These are phyloP conservation scores for Knoxia roxburghii DNA, from an alignment of 257 asterid genomes.

Conservation along the genomic window DNA sequence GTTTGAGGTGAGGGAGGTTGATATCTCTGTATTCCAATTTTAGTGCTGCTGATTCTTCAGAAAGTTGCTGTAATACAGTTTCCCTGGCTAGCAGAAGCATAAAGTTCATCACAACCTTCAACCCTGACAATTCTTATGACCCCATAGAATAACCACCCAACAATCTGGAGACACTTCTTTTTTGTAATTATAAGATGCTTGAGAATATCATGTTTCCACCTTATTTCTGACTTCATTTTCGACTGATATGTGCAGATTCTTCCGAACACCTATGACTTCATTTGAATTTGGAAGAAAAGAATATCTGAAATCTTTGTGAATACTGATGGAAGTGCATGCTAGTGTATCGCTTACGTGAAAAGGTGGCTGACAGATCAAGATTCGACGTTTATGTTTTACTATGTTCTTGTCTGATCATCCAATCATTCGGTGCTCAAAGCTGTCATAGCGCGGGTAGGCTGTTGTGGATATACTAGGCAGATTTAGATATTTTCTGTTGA, in stretches of 20 bases:
- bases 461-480: constrained; percentile 12
- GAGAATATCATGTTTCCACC: background rate
- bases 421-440: constrained; percentile 5
- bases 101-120: background rate
- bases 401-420: background rate
- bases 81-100: background rate
- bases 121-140: background rate
- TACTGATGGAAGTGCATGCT: constrained; percentile 11
- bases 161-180: background rate
- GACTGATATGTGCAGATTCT: constrained; percentile 8
- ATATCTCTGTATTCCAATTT: no score
- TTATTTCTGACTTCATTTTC: background rate
- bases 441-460: constrained; percentile 1
- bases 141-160: background rate
- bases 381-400: background rate
- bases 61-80: no score
- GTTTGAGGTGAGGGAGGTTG: no score
- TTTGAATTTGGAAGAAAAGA: background rate
- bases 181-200: background rate
- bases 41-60: no score
- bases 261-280: background rate
- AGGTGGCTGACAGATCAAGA: background rate
- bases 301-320: constrained; percentile 13
- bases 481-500: background rate
- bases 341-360: background rate